Conservation (phyloP, 2,329 filamentous ascomycete genomes). For the Metarhizium guizhouense region DNA sequence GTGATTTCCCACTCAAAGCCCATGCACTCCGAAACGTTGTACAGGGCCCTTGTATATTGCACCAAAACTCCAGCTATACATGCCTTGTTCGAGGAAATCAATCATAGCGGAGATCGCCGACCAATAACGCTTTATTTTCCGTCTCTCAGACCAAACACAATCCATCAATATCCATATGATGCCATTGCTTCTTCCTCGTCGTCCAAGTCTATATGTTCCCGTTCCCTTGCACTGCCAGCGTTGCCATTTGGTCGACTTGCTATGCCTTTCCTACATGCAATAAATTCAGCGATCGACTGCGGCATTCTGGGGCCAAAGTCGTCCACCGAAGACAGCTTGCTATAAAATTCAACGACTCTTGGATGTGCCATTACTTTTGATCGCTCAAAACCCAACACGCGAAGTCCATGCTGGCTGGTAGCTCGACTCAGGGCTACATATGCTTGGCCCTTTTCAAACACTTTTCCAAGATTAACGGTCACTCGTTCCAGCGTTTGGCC, state of each 20-base stretch:
- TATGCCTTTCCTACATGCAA: constrained; percentile 24
- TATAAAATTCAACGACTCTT: constrained; percentile 77
- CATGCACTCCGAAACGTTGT: not conserved
- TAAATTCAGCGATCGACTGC: constrained; percentile 31
- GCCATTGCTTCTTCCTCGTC: constrained; percentile 43
- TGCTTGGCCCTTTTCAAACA: constrained; percentile 96
- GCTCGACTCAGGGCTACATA: constrained; percentile 95
- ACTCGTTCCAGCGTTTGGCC: constrained; percentile 90
- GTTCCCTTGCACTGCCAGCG: constrained; percentile 9
- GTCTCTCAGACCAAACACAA: not conserved
- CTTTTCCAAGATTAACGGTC: constrained; percentile 82
- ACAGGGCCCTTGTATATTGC: not conserved
- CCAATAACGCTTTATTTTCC: not conserved
- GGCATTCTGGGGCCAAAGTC: constrained; percentile 21
- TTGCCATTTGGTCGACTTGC: not conserved
- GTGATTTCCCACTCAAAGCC: not conserved
- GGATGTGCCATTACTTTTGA: constrained; percentile 91
- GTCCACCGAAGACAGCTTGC: constrained; percentile 64
- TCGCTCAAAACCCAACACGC: constrained; percentile 82
- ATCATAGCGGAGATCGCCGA: not conserved
- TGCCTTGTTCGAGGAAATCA: not conserved
- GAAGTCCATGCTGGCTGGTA: constrained; percentile 75
- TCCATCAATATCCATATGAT: constrained; percentile 30
- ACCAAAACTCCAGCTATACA: not conserved
- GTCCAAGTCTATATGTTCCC: constrained; percentile 26